Conservation (phyloP, 805 yeast genomes). For the Torulaspora microellipsoides region DNA sequence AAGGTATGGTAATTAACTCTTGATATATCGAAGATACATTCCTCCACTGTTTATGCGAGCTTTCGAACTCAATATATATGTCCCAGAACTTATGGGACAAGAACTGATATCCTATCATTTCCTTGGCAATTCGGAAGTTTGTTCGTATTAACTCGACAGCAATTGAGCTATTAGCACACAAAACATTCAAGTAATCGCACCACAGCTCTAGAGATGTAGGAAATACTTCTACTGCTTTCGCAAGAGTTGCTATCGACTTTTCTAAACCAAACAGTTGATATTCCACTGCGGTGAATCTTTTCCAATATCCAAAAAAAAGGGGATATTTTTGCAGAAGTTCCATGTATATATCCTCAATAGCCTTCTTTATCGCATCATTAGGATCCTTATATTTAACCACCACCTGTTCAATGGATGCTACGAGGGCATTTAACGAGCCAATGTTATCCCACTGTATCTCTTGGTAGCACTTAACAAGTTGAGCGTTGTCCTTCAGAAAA, state of each 20-base stretch:
- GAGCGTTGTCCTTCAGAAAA: conserved; percentile 28
- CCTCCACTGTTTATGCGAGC: conserved; percentile 35
- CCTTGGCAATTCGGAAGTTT: conserved; percentile 47
- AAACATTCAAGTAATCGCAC: conserved; percentile 58
- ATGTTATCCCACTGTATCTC: conserved; percentile 34
- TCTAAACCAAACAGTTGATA: conserved; percentile 53
- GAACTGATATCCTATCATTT: conserved; percentile 63
- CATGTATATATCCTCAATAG: conserved; percentile 37
- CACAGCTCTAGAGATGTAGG: conserved; percentile 64
- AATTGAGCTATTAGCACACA: conserved; percentile 40
- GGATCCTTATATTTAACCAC: conserved; percentile 35
- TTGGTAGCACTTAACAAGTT: conserved; percentile 20
- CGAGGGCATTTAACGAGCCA: conserved; percentile 39
- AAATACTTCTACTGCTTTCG: conserved; percentile 43
- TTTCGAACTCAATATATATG: conserved; percentile 58
- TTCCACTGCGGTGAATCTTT: conserved; percentile 49
- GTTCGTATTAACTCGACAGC: conserved; percentile 34
- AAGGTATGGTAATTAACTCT: conserved; percentile 53
- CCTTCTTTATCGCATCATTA: conserved; percentile 27
- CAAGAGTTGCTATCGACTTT: conserved; percentile 44
- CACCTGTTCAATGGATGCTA: conserved; percentile 33
- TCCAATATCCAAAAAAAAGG: conserved; percentile 58
- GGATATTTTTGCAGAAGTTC: conserved; percentile 54
- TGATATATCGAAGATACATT: conserved; percentile 42
- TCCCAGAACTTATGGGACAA: conserved; percentile 84